These are phyloP conservation scores for Populus nigra DNA, from an alignment of 345 rosid species.

Conservation along the genomic window DNA sequence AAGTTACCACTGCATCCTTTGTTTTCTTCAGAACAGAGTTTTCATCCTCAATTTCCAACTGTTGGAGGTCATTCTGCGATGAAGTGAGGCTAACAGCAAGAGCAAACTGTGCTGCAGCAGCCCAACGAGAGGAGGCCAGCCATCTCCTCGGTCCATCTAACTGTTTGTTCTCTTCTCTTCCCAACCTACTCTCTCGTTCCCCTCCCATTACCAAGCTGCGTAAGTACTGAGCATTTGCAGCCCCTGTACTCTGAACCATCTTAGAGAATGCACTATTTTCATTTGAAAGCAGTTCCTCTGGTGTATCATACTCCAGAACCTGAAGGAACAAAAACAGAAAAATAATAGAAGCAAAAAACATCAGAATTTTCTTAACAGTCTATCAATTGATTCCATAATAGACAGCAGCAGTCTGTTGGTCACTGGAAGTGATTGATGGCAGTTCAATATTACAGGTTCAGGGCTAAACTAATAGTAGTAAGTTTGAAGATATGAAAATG, in stretches of 20 bases:
- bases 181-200: slow-evolving; percentile 37
- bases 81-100: slow-evolving; percentile 78
- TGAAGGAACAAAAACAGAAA: slow-evolving; percentile 19
- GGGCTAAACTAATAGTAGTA: too few relatives aligned
- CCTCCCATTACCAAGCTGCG: slow-evolving; percentile 61
- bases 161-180: slow-evolving; percentile 38
- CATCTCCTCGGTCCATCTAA: slow-evolving; percentile 67
- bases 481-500: too few relatives aligned
- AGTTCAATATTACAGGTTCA: too few relatives aligned
- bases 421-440: too few relatives aligned
- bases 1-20: slow-evolving; percentile 75
- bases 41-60: slow-evolving; percentile 54
- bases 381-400: not conserved
- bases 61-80: slow-evolving; percentile 66
- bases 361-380: not conserved
- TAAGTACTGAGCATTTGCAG: slow-evolving; percentile 90
- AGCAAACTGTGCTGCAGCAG: slow-evolving; percentile 79
- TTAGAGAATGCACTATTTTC: slow-evolving; percentile 81
- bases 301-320: slow-evolving; percentile 89
- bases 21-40: slow-evolving; percentile 64
- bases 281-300: slow-evolving; percentile 66
- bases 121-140: slow-evolving; percentile 84
- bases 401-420: not conserved
- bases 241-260: slow-evolving; percentile 96
- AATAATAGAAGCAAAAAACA: not conserved